These are phyloP conservation scores for Boletus austroedulis DNA, from an alignment of 1,284 basidiomycete species.

Conservation along the genomic window DNA sequence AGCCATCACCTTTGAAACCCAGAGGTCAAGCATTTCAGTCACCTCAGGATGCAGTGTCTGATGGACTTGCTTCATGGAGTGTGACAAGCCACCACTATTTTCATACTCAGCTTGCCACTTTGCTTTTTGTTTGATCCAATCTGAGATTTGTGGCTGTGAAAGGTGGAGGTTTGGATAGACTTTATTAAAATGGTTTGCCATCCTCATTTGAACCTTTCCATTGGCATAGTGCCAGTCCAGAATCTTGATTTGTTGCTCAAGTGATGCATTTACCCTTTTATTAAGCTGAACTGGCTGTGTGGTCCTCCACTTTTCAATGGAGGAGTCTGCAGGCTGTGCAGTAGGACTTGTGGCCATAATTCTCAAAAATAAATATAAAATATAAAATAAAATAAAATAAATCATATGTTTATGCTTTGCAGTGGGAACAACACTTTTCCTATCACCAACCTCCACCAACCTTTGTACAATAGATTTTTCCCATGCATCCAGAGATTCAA, in stretches of 20 bases:
- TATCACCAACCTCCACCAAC: no score
- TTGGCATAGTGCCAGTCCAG: slow-evolving; percentile 12
- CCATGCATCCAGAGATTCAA: no score
- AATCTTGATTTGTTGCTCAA: slow-evolving; percentile 8
- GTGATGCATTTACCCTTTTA: slow-evolving; percentile 5
- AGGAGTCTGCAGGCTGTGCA: no score
- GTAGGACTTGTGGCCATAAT: no score
- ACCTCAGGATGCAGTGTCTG: slow-evolving; percentile 12
- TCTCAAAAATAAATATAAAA: no score
- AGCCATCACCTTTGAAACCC: slow-evolving; percentile 14
- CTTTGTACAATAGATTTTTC: no score
- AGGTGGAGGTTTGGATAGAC: slow-evolving; percentile 5
- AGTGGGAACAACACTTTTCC: no score
- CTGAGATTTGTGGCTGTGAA: neutral
- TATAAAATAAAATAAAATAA: no score
- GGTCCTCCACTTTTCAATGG: no score
- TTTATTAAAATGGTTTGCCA: neutral
- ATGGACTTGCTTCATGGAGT: neutral
- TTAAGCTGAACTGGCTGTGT: no score
- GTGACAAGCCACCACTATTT: accelerated
- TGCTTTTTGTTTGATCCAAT: neutral
- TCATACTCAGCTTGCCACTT: neutral
- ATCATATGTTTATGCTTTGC: no score
- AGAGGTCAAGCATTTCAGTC: slow-evolving; percentile 17
- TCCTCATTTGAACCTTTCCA: neutral